phyloP scores from a whole-genome alignment of 805 yeast species.

The Pichia scutulata region DNA sequence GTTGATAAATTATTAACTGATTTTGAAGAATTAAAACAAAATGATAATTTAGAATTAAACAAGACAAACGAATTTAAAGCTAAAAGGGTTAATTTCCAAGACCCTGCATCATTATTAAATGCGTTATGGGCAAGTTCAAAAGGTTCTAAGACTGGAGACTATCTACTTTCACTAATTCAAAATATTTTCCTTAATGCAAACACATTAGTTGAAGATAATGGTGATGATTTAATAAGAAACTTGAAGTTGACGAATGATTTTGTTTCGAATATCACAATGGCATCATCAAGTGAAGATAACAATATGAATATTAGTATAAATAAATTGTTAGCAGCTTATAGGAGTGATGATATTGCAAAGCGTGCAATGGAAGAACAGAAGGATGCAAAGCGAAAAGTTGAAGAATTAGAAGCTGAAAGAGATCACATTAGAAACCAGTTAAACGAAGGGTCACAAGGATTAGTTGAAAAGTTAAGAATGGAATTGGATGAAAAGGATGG shows the following conservation, averaged over 20 bases:
- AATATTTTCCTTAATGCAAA: conserved; percentile 47
- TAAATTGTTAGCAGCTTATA: conserved; percentile 58
- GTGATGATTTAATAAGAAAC: conserved; percentile 44
- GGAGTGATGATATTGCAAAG: conserved; percentile 80
- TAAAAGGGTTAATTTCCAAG: conserved; percentile 50
- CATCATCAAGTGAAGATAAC: conserved; percentile 49
- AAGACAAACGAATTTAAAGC: conserved; percentile 30
- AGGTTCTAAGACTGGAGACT: conserved; percentile 52
- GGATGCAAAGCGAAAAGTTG: conserved; percentile 31
- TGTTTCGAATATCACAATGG: conserved; percentile 45
- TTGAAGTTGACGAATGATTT: conserved; percentile 48
- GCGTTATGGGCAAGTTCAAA: conserved; percentile 51
- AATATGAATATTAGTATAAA: conserved; percentile 74
- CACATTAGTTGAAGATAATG: conserved; percentile 21
- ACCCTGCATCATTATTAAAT: conserved; percentile 62
- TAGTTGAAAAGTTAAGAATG: conserved; percentile 49
- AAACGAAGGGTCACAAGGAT: conserved; percentile 66
- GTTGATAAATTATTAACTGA: conserved; percentile 37
- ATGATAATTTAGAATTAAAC: conserved; percentile 36
- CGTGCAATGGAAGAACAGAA: conserved; percentile 50
- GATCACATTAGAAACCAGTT: conserved; percentile 23
- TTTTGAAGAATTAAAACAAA: conserved; percentile 32
- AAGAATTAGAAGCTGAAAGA: conserved; percentile 38
- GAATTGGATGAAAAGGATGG: conserved; percentile 59
- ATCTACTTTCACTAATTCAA: conserved; percentile 56